phyloP scores from a whole-genome alignment of 179 eudicot genomes.

The Heliamphora ciliata region DNA sequence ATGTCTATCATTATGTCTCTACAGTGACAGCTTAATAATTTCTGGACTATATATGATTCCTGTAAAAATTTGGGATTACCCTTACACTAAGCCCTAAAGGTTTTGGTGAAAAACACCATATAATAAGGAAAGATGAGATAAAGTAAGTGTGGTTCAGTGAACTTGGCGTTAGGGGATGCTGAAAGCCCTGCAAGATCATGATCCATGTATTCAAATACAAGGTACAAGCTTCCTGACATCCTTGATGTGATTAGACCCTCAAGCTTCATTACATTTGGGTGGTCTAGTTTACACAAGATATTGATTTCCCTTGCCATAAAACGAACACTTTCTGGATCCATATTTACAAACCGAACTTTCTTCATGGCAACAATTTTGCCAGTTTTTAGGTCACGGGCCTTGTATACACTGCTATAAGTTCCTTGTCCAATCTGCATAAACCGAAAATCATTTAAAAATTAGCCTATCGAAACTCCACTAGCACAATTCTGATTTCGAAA shows the following conservation, averaged over 20 bases:
- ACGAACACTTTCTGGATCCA: conserved; percentile 61
- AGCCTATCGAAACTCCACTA: no score
- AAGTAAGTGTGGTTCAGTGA: conserved; percentile 47
- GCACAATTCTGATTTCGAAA: no score
- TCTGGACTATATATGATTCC: neutral
- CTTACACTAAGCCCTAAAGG: neutral
- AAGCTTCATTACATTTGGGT: conserved; percentile 54
- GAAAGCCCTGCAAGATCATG: conserved; percentile 55
- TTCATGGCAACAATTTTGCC: conserved; percentile 47
- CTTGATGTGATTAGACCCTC: conserved; percentile 43
- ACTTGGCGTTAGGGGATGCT: conserved; percentile 38
- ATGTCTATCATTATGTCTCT: neutral
- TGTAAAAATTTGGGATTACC: neutral
- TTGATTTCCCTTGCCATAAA: conserved; percentile 55
- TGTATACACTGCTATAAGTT: conserved; percentile 52
- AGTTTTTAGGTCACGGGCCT: conserved; percentile 45
- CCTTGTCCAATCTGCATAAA: conserved; percentile 53
- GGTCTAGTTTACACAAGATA: conserved; percentile 45
- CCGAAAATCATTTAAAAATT: conserved; percentile 9
- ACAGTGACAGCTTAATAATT: neutral
- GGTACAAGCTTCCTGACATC: conserved; percentile 47
- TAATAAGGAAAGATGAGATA: neutral
- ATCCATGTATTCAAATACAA: conserved; percentile 60
- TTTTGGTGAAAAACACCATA: neutral
- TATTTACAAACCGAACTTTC: conserved; percentile 50